A percentile compares a stretch with the other conserved stretches of the same genome.
Conservation (phyloP, 2,329 filamentous ascomycete genomes). For the Madurella mycetomatis region DNA sequence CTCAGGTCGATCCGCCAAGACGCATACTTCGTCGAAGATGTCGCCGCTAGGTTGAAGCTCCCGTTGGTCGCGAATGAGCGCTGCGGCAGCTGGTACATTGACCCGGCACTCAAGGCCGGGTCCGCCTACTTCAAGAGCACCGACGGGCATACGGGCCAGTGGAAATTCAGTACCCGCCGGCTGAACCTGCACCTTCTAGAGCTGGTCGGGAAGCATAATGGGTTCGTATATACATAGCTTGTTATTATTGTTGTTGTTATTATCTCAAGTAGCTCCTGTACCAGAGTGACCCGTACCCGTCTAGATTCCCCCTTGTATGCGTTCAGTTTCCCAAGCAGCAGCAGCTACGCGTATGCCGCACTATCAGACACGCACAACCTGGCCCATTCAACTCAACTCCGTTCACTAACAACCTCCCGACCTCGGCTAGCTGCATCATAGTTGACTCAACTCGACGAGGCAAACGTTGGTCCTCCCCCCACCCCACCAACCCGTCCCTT, state of each 20-base stretch:
- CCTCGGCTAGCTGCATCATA: constrained; percentile 60
- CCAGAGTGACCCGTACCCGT: too few relatives aligned
- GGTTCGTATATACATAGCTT: constrained; percentile 40
- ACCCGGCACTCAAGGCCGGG: constrained; percentile 57
- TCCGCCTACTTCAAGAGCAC: constrained; percentile 98
- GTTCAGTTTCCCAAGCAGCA: too few relatives aligned
- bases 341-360: too few relatives aligned
- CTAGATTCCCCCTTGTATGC: too few relatives aligned
- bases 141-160: constrained; percentile 86
- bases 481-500: neutral
- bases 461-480: constrained; percentile 56
- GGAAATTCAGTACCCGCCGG: constrained; percentile 81
- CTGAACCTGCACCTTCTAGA: constrained; percentile 79
- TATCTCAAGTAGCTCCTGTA: neutral
- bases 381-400: neutral
- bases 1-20: constrained; percentile 74
- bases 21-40: constrained; percentile 64
- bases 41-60: constrained; percentile 52
- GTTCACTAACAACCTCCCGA: neutral
- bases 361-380: too few relatives aligned
- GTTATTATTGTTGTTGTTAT: neutral
- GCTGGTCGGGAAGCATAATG: constrained; percentile 61
- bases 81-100: constrained; percentile 94
- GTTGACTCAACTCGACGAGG: constrained; percentile 91
- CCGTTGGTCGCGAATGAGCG: constrained; percentile 89